phyloP scores from a whole-genome alignment of 2,329 filamentous ascomycete genomes.

The Hypoxylon sp. region DNA sequence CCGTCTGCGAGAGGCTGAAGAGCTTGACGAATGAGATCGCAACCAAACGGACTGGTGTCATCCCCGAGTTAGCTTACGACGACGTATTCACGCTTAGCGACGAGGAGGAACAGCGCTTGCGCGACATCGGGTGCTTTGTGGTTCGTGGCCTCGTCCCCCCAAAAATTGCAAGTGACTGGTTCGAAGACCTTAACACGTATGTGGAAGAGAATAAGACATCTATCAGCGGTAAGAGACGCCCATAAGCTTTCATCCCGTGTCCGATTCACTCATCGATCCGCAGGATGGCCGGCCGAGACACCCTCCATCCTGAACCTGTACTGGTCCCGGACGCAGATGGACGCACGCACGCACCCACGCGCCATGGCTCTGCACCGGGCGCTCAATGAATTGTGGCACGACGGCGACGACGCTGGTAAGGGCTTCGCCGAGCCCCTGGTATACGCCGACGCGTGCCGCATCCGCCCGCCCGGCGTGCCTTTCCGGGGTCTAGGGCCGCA shows the following conservation, averaged over 20 bases:
- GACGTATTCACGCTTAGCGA: constrained; percentile 46
- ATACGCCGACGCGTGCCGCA: constrained; percentile 56
- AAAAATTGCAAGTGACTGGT: constrained; percentile 22
- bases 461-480: constrained; percentile 52
- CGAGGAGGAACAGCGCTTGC: constrained; percentile 45
- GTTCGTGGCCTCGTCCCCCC: constrained; percentile 37
- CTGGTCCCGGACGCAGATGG: constrained; percentile 29
- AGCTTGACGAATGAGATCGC: constrained; percentile 53
- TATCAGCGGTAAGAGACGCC: constrained; percentile 14
- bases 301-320: constrained; percentile 21
- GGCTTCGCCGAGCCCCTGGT: constrained; percentile 52
- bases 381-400: constrained; percentile 22
- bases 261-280: constrained; percentile 11
- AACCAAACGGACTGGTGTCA: constrained; percentile 49
- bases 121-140: constrained; percentile 45
- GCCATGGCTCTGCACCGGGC: constrained; percentile 28
- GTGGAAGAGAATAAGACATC: constrained; percentile 19
- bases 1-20: constrained; percentile 54
- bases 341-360: constrained; percentile 25
- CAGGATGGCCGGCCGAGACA: constrained; percentile 25
- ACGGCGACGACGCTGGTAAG: constrained; percentile 44
- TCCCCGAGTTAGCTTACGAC: constrained; percentile 51
- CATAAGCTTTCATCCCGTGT: constrained; percentile 11
- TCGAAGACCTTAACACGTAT: constrained; percentile 27
- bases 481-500: constrained; percentile 58